A percentile compares a stretch with the other conserved stretches of the same genome.
Conservation (phyloP, 495 filamentous ascomycete genomes). For the Filosporella fistucella region DNA sequence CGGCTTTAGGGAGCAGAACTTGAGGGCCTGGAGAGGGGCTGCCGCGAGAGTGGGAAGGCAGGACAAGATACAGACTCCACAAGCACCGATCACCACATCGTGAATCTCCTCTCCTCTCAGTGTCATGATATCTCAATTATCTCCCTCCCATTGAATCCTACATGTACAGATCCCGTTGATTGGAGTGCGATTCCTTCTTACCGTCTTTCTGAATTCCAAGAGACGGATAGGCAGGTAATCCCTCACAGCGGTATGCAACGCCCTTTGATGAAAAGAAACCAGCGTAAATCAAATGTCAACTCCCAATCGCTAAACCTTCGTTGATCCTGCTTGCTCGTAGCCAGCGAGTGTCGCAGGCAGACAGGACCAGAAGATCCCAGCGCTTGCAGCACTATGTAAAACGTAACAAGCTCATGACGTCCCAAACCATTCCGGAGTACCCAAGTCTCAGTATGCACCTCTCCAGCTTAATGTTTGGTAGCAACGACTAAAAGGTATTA, state of each 20-base stretch:
- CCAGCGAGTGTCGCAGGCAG: slow-evolving; percentile 22
- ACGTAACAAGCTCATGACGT: neutral
- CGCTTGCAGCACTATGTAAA: slow-evolving; percentile 11
- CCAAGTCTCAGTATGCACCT: neutral
- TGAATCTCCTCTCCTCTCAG: neutral
- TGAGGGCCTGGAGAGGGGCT: too few relatives aligned
- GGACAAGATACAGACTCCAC: too few relatives aligned
- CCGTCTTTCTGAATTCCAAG: slow-evolving; percentile 7
- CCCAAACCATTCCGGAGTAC: neutral
- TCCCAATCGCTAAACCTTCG: slow-evolving; percentile 23
- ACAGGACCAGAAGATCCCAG: slow-evolving; percentile 14
- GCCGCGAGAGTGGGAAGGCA: too few relatives aligned
- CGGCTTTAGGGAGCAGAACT: too few relatives aligned
- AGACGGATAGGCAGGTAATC: slow-evolving; percentile 7
- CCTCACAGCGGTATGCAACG: slow-evolving; percentile 20
- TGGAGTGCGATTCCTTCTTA: slow-evolving; percentile 9
- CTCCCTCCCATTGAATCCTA: slow-evolving; percentile 18
- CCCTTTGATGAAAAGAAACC: slow-evolving; percentile 18
- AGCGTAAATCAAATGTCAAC: slow-evolving; percentile 24
- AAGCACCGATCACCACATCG: neutral
- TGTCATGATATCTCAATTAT: slow-evolving; percentile 22
- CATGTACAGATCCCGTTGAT: slow-evolving; percentile 22
- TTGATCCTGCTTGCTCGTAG: slow-evolving; percentile 22
- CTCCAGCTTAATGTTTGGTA: slow-evolving; percentile 16
- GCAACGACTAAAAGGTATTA: slow-evolving; percentile 18